Conservation (phyloP, 1,139 yeast species). For the Candida frijolesensis region DNA sequence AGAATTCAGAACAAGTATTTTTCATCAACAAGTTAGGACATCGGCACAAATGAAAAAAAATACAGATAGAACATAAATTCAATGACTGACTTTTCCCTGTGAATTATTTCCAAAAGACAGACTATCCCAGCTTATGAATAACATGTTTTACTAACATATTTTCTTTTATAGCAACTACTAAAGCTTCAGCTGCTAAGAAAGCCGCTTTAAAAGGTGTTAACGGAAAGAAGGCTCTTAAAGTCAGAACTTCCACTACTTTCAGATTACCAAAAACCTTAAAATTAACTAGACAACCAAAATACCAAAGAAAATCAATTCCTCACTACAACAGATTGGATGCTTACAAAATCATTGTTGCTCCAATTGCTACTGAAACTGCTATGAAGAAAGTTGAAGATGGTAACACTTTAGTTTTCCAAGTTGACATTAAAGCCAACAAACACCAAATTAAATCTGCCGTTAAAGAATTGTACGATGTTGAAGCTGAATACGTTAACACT, state of each 20-base stretch:
- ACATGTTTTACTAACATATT: constrained; percentile 9
- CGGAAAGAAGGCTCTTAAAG: constrained; percentile 88
- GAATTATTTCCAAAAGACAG: not conserved
- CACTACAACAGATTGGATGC: constrained; percentile 97
- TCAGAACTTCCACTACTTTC: constrained; percentile 94
- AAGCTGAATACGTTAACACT: constrained; percentile 92
- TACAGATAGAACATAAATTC: too few relatives aligned
- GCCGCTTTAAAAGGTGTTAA: constrained; percentile 98
- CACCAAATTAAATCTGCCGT: constrained; percentile 97
- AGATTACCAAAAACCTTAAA: constrained; percentile 97
- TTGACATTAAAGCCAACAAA: constrained; percentile 96
- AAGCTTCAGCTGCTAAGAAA: constrained; percentile 98
- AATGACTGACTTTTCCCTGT: too few relatives aligned
- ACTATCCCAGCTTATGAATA: too few relatives aligned
- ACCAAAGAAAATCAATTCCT: constrained; percentile 94
- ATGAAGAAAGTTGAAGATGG: constrained; percentile 99
- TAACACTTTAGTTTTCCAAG: constrained; percentile 99
- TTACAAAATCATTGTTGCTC: constrained; percentile 91
- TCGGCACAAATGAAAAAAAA: too few relatives aligned
- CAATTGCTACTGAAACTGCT: constrained; percentile 98
- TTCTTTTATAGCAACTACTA: constrained; percentile 40
- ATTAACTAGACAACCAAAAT: constrained; percentile 92
- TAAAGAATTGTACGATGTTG: constrained; percentile 97
- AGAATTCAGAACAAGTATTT: too few relatives aligned
- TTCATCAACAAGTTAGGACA: too few relatives aligned